Evolutionary conservation across 2,329 filamentous ascomycete species (phyloP), one percentile per base, ranked within the genome.

Genomic region (Diaporthe velutina): DNA sequence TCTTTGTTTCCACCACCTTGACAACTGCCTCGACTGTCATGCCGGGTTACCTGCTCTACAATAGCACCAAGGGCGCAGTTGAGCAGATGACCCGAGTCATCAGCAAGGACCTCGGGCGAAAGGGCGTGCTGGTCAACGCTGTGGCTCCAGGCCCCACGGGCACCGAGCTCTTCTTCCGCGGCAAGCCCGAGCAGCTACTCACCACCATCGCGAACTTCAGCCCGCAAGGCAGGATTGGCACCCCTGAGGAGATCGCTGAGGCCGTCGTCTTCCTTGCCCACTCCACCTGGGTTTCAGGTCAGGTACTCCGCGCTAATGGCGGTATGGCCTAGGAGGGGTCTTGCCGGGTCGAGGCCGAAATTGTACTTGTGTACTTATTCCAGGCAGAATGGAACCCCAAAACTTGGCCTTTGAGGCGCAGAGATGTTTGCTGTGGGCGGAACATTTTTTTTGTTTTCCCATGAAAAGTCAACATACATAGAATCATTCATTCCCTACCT

Each of bases 81-180:
- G 64, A 89, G 92, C 80, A 88, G 91, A 80, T 92, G 83, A 86
- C 86, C 0, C 85, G 89, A 13, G 81, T 87, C 3, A 80, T 91
- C 74, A 85, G 87, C 64, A 91, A 90, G 80, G 89, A 91, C 70
- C 84, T 91, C n/a, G 88, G 84, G 2, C 77, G 81, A 13, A 87
- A 85, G 77, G 86, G 86, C 4, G 88, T 91, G 79, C 89, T 58
- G 19, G 55, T 58, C 33, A 58, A 58, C 6, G 55, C 55, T 2
- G 55, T 58, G 19, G 55, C 55, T 25, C 55, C 55, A 10, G 55
- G 55, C 22, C 55, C 89, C 1, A 91, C 88, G 0, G 86, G 81
- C 0, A 91, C 90, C 0, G 89, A 90, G 8, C 79, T 91, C 45
- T 92, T 91, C 79, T 84, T 86, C 73, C 80, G 84, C 77, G 88